Evolutionary conservation across 441 rosid species (phyloP), one percentile per base, ranked within the genome.

Genomic region (Populus hybrid): DNA sequence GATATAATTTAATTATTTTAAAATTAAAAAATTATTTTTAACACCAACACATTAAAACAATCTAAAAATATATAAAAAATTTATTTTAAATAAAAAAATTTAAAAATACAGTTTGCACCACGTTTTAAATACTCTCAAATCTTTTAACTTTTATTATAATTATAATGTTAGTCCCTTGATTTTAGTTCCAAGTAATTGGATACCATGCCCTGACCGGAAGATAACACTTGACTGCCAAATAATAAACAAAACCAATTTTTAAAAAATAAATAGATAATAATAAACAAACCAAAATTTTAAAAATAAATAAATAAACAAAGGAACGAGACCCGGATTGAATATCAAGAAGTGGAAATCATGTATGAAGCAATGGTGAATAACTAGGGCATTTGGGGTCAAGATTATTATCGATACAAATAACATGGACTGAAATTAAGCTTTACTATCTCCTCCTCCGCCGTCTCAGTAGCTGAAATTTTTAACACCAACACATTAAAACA

Each of bases 371-470:
- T 16, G 59, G n/a, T 50, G 59, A 50, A 50, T 50, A 50, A 16
- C n/a, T 16, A 53, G 21, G n/a, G 32, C 61, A 16, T 40, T 24
- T 40, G 11, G 5, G 12, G 10, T 16, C 20, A 6, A 36, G 6
- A 70, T 50, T 18, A 30, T 28, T 30, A 34, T 42, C 34, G 28
- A 35, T 53, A 53, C 18, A 16, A 65, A 75, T 61, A 63, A 67
- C 34, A 34, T 12, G 32, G 14, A 63, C 38, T 70, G 65, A 69
- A 73, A 78, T 61, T 5, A 70, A 69, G 24, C 71, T 46, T 30
- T 30, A n/a, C 57, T 0, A 16, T 63, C 71, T 40, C 6, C 36
- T 26, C 5, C 79, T 53, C 68, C 24, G 24, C 74, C n/a, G 40
- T 57, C 30, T 8, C 57, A 76, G 16, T 6, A 35, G 23, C 12